Evolutionary conservation across 441 rosid species (phyloP).

Genomic region (Erodium texanum): DNA sequence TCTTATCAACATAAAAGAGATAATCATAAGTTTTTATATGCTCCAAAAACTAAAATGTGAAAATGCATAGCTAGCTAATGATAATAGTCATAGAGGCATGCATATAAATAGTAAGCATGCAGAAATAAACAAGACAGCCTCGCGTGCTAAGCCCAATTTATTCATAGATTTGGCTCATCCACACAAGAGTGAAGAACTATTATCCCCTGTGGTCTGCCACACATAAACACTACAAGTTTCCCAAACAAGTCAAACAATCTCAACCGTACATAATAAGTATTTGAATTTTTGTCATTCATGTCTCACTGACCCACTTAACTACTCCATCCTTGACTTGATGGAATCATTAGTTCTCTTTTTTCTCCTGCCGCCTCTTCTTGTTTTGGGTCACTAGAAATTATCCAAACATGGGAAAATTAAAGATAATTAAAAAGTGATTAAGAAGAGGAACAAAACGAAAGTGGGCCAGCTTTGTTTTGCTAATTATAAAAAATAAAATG

Average conservation of each 20-base stretch:
- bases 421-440: too few species aligned
- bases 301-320: neutral
- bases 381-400: neutral
- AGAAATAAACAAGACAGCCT: neutral
- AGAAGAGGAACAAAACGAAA: too few species aligned
- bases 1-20: too few species aligned
- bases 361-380: too few species aligned
- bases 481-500: too few species aligned
- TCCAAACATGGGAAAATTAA: neutral
- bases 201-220: neutral
- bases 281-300: neutral
- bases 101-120: neutral
- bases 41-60: too few species aligned
- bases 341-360: neutral
- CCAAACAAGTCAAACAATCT: neutral
- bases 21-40: too few species aligned
- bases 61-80: too few species aligned
- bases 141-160: neutral
- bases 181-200: neutral
- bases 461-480: too few species aligned
- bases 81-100: neutral
- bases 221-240: too few species aligned
- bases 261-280: neutral
- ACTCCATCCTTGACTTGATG: neutral
- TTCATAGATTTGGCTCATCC: too few species aligned